Evolutionary conservation across 208 protist genomes (phyloP).

Genomic region (Acanthamoeba castellanii): DNA sequence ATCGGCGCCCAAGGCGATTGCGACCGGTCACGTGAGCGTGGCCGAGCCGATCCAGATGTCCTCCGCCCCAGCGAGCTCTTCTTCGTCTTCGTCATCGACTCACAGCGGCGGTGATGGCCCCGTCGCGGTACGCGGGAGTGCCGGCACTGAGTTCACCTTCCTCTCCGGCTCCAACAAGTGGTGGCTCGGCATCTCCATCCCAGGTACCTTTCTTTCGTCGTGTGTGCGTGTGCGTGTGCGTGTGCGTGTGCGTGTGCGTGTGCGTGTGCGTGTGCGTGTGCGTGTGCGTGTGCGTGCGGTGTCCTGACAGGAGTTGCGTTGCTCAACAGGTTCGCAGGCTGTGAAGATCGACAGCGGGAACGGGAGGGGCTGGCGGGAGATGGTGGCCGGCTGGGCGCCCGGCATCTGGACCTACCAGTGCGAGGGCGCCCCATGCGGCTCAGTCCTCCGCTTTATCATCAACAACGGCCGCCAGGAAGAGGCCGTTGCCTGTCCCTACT

Average conservation of each 20-base stretch:
- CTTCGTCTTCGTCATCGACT: background rate
- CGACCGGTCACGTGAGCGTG: background rate
- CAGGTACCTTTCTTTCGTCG: background rate
- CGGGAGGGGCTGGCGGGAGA: background rate
- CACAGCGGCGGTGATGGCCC: background rate
- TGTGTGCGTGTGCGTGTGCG: background rate
- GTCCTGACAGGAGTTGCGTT: too few species aligned
- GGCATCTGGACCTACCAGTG: constrained; percentile 39
- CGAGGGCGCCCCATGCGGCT: constrained; percentile 3
- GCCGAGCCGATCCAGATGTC: background rate
- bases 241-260: background rate
- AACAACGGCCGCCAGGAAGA: background rate
- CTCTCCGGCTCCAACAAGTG: constrained; percentile 17
- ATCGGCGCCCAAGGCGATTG: background rate
- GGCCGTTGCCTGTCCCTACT: background rate
- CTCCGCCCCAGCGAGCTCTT: background rate
- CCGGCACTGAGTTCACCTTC: constrained; percentile 14
- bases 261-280: background rate
- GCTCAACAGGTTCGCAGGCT: background rate
- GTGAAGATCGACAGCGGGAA: constrained; percentile 21
- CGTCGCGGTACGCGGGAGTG: background rate
- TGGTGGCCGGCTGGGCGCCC: background rate
- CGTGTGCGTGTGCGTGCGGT: background rate
- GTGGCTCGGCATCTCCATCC: constrained; percentile 42
- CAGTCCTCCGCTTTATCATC: background rate